Evolutionary conservation across 805 yeast genomes (phyloP).

Genomic region (Myxozyma geophila): DNA sequence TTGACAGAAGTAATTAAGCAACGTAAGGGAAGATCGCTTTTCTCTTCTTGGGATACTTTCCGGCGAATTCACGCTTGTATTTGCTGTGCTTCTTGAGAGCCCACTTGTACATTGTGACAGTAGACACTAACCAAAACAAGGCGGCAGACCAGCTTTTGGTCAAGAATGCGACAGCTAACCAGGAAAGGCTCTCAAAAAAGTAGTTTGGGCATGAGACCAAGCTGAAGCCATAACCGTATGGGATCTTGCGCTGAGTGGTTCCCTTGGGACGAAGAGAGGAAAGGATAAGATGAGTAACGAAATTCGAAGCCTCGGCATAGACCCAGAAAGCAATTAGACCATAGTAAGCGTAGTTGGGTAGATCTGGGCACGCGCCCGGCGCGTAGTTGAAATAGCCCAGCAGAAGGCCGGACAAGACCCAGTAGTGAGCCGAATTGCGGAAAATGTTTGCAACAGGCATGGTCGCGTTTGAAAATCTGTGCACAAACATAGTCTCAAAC

Average conservation of each 20-base stretch:
- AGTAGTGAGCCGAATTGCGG: slow-evolving; percentile 89
- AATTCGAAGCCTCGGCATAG: slow-evolving; percentile 74
- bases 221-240: slow-evolving; percentile 83
- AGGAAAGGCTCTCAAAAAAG: slow-evolving; percentile 78
- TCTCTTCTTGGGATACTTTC: slow-evolving; percentile 76
- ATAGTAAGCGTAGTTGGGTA: slow-evolving; percentile 9
- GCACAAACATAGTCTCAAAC: slow-evolving; percentile 81
- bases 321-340: slow-evolving; percentile 21
- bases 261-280: slow-evolving; percentile 47
- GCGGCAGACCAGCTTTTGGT: slow-evolving; percentile 65
- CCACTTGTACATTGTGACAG: slow-evolving; percentile 89
- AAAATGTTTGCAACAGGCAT: slow-evolving; percentile 90
- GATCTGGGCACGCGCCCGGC: slow-evolving; percentile 40
- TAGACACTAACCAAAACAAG: slow-evolving; percentile 72
- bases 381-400: slow-evolving; percentile 57
- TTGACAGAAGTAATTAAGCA: neutral
- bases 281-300: slow-evolving; percentile 69
- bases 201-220: slow-evolving; percentile 89
- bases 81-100: slow-evolving; percentile 82
- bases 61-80: slow-evolving; percentile 65
- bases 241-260: slow-evolving; percentile 60
- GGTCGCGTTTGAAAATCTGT: slow-evolving; percentile 82
- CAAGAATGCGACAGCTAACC: slow-evolving; percentile 72
- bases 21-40: slow-evolving; percentile 80
- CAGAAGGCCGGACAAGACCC: slow-evolving; percentile 83